Percentiles rank a stretch among this genome's conserved stretches.
phyloP scores from a whole-genome alignment of 345 rosid genomes.

The Microcos paniculata region DNA sequence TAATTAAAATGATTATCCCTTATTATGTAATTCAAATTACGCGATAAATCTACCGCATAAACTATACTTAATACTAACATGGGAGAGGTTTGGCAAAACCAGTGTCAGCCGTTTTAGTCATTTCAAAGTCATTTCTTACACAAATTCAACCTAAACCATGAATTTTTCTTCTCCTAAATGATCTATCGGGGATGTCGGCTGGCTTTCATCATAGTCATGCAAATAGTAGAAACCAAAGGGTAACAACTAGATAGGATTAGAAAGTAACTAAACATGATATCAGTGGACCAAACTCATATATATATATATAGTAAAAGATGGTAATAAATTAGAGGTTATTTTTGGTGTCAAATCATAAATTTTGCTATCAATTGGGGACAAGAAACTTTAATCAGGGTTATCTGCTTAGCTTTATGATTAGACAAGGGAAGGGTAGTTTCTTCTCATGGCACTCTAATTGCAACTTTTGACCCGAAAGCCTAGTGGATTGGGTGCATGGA shows the following conservation, averaged over 20 bases:
- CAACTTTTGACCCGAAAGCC: conserved; percentile 47
- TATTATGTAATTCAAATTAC: background rate
- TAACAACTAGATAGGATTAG: background rate
- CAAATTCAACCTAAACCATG: background rate
- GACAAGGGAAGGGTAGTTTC: conserved; percentile 31
- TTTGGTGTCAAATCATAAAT: conserved; percentile 37
- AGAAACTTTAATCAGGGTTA: conserved; percentile 25
- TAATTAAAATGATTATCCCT: background rate
- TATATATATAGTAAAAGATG: background rate
- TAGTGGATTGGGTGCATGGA: conserved; percentile 29
- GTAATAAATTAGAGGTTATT: background rate
- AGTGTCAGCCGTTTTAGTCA: background rate
- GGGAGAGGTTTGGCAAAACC: no score
- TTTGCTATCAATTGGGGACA: conserved; percentile 26
- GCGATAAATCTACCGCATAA: no score
- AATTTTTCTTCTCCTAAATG: background rate
- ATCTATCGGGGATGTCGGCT: background rate
- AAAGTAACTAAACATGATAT: background rate
- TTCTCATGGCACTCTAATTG: conserved; percentile 41
- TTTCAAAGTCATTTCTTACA: background rate
- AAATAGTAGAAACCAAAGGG: background rate
- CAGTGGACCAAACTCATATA: background rate
- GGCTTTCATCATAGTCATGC: background rate
- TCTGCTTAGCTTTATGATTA: conserved; percentile 22
- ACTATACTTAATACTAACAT: no score